Percentiles rank a stretch among this genome's conserved stretches.
Evolutionary conservation across 2,329 filamentous ascomycete species (phyloP).

Genomic region (Pyrenochaeta sp.): DNA sequence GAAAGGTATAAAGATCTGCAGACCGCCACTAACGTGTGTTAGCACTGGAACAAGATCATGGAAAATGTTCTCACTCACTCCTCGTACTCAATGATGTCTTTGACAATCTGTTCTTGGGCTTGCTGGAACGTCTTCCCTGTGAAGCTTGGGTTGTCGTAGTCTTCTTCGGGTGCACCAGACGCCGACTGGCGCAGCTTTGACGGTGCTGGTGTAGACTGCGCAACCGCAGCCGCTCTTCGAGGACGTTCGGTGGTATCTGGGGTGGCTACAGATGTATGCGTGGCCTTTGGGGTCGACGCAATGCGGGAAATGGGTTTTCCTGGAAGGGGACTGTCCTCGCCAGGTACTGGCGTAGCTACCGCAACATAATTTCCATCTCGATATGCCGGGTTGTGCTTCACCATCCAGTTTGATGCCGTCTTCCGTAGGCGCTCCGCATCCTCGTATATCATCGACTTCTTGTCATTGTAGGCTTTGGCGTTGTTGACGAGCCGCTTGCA

Average conservation of each 20-base stretch:
- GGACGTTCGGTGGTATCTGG: constrained; percentile 41
- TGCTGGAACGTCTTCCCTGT: constrained; percentile 77
- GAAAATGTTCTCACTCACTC: constrained; percentile 24
- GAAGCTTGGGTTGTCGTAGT: constrained; percentile 28
- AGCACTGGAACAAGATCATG: constrained; percentile 1
- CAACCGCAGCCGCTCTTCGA: constrained; percentile 40
- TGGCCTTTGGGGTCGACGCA: constrained; percentile 34
- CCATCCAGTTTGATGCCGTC: constrained; percentile 87
- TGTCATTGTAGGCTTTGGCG: constrained; percentile 83
- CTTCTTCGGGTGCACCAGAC: constrained; percentile 30
- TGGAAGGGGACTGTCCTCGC: constrained; percentile 54
- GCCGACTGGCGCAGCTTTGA: constrained; percentile 44
- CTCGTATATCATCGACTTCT: constrained; percentile 75
- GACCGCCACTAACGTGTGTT: constrained; percentile 57
- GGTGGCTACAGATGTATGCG: constrained; percentile 27
- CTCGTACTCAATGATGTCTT: constrained; percentile 74
- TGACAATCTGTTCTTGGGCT: constrained; percentile 85
- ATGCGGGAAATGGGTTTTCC: constrained; percentile 39
- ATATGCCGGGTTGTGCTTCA: constrained; percentile 85
- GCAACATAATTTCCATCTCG: constrained; percentile 71
- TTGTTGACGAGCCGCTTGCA: constrained; percentile 89
- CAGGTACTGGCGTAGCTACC: constrained; percentile 75
- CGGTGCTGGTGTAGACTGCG: constrained; percentile 43
- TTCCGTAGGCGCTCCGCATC: constrained; percentile 90
- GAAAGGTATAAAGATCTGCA: constrained; percentile 78